Evolutionary conservation across 1,284 basidiomycete genomes (phyloP).

Genomic region (Taiwanofungus camphoratus): DNA sequence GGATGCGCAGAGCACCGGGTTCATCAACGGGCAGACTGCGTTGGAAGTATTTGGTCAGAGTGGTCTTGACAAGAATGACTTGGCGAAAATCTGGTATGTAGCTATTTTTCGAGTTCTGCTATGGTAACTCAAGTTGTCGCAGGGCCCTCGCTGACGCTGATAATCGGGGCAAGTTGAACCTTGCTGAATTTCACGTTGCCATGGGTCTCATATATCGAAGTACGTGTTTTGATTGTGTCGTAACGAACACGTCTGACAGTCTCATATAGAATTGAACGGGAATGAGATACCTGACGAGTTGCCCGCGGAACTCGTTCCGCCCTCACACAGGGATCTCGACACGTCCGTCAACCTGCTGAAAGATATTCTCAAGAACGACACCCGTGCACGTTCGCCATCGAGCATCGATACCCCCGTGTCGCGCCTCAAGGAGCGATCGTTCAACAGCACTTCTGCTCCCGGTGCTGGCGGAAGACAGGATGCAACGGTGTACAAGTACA

Average conservation of each 20-base stretch:
- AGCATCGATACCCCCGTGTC: slow-evolving; percentile 48
- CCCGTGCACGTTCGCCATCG: slow-evolving; percentile 52
- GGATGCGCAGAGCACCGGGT: slow-evolving; percentile 82
- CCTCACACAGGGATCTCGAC: slow-evolving; percentile 88
- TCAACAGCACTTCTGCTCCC: slow-evolving; percentile 48
- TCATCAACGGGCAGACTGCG: slow-evolving; percentile 84
- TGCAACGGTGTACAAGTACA: slow-evolving; percentile 92
- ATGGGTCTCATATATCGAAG: slow-evolving; percentile 98
- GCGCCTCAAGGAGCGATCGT: slow-evolving; percentile 65
- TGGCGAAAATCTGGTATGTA: slow-evolving; percentile 87
- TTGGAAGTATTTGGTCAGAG: slow-evolving; percentile 95
- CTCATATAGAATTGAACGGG: slow-evolving; percentile 77
- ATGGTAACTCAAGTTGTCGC: slow-evolving; percentile 1
- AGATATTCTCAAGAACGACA: slow-evolving; percentile 86
- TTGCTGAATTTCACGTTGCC: slow-evolving; percentile 97
- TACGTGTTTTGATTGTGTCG: slow-evolving; percentile 36
- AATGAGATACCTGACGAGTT: slow-evolving; percentile 86
- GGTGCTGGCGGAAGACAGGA: slow-evolving; percentile 69
- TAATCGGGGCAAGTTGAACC: slow-evolving; percentile 90
- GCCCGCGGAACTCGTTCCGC: slow-evolving; percentile 87
- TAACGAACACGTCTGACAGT: neutral
- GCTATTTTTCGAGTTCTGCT: slow-evolving; percentile 1
- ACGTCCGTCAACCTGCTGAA: slow-evolving; percentile 90
- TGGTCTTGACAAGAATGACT: slow-evolving; percentile 83
- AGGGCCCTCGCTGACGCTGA: slow-evolving; percentile 89